Percentiles rank a stretch among this genome's conserved stretches.
Evolutionary conservation across 768 basidiomycete genomes (phyloP).

Genomic region (Phylloporus sp.): DNA sequence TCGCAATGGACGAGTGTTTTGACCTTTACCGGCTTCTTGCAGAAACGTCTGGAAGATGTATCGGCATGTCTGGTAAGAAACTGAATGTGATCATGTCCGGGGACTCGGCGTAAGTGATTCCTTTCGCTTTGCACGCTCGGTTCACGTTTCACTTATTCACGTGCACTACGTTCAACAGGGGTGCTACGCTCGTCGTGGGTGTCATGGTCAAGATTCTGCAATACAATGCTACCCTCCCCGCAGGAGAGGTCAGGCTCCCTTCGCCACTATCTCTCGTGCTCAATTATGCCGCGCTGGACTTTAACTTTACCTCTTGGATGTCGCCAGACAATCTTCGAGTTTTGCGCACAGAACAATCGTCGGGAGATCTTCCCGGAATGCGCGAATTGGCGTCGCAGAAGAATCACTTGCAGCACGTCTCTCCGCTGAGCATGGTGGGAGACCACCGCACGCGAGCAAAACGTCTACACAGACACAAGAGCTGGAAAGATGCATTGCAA

Average conservation of each 20-base stretch:
- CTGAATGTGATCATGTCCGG: slow-evolving; percentile 79
- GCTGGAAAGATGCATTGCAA: slow-evolving; percentile 57
- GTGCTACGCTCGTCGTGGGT: slow-evolving; percentile 81
- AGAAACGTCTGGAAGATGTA: slow-evolving; percentile 69
- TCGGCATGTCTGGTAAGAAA: slow-evolving; percentile 85
- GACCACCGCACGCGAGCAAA: slow-evolving; percentile 45
- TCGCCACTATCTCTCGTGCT: slow-evolving; percentile 79
- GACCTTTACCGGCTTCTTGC: slow-evolving; percentile 81
- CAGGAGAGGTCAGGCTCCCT: slow-evolving; percentile 44
- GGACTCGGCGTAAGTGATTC: slow-evolving; percentile 86
- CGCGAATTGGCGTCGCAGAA: slow-evolving; percentile 70
- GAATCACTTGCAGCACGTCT: slow-evolving; percentile 84
- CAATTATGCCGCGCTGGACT: slow-evolving; percentile 90
- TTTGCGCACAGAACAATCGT: slow-evolving; percentile 82
- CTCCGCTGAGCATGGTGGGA: slow-evolving; percentile 87
- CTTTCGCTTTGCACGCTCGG: background rate
- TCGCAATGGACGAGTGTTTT: slow-evolving; percentile 91
- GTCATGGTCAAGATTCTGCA: slow-evolving; percentile 85
- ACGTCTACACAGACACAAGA: slow-evolving; percentile 47
- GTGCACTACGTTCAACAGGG: slow-evolving; percentile 43
- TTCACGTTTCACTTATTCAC: slow-evolving; percentile 7
- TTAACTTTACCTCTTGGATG: slow-evolving; percentile 99
- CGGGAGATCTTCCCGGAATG: slow-evolving; percentile 71
- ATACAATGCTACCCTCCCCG: slow-evolving; percentile 34
- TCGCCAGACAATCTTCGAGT: slow-evolving; percentile 76